Evolutionary conservation across 306 rosid genomes (phyloP), one percentile per base, ranked within the genome.

Genomic region (Trichosanthes cucumerina): DNA sequence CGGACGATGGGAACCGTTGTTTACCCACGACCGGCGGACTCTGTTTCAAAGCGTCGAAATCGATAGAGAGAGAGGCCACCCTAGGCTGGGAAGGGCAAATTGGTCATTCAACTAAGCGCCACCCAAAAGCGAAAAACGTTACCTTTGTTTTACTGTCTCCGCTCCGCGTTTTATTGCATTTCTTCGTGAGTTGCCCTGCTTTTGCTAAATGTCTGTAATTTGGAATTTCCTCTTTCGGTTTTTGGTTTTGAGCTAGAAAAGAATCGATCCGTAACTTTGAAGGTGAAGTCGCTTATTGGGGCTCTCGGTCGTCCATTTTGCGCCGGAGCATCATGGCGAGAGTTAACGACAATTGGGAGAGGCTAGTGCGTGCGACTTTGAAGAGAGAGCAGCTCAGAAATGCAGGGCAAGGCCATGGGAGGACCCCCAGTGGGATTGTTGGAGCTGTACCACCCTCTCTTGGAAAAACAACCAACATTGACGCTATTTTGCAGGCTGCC

Each of bases 401-500:
- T 79, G 87, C 90, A 12, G 96, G 96, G 24, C 88, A 81, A 58
- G 97, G 93, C 11, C 92, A 86, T 14, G 88, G 36, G 39, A 84
- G 97, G 66, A 82, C 76, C 0, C 83, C 91, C 3, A 87, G 90
- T 26, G 98, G 97, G 43, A 91, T 95, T 77, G 97, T 93, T 79
- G 93, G 92, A 12, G 86, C 91, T 2, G 92, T 95, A 62, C 97
- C 97, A 1, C 87, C 93, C 4, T 95, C 97, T 19, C 96, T 92
- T 3, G 91, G 86, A 50, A 88, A 82, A 73, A 78, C 87, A 5
- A 89, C 95, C 3, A 89, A 95, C 82, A 79, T 95, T 78, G 97
- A 95, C 44, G 84, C 90, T 60, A 95, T 95, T 82, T 84, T 95
- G 54, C 97, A 86, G 43, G 97, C 98, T 11, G 98, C 97, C 28